Conservation (phyloP, 306 rosid genomes). For the Carpinus fangiana region DNA sequence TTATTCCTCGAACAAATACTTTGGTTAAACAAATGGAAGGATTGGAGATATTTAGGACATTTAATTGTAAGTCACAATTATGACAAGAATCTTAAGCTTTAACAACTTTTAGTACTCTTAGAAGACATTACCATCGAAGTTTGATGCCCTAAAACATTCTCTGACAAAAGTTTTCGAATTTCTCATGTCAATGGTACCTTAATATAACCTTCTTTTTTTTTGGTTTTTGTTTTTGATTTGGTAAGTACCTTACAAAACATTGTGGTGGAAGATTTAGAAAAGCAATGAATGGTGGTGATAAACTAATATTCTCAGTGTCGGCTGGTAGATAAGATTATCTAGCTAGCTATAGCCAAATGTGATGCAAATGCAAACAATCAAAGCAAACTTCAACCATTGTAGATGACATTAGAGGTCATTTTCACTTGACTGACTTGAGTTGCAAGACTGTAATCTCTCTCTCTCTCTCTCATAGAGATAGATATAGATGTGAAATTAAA, state of each 20-base stretch:
- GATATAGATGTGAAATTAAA: no score
- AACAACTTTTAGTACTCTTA: no score
- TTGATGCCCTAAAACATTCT: neutral
- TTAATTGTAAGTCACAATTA: no score
- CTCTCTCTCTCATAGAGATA: no score
- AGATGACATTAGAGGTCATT: conserved; percentile 27
- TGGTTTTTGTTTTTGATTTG: no score
- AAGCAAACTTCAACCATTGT: conserved; percentile 8
- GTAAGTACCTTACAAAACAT: neutral
- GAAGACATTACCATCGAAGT: no score
- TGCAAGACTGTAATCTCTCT: conserved; percentile 3
- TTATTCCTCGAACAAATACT: no score
- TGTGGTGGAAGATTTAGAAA: neutral
- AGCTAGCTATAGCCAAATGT: neutral
- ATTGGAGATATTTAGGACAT: no score
- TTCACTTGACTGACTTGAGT: conserved; percentile 34
- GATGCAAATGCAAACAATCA: neutral
- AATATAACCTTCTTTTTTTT: no score
- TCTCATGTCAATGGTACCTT: neutral
- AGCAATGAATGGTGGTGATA: neutral
- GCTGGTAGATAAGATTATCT: neutral
- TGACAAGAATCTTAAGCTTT: no score
- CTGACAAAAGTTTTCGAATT: neutral
- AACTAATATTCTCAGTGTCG: neutral
- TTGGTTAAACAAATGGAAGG: no score